Evolutionary conservation across 2,329 filamentous ascomycete genomes (phyloP).

Genomic region (Hypoxylon rubiginosum): DNA sequence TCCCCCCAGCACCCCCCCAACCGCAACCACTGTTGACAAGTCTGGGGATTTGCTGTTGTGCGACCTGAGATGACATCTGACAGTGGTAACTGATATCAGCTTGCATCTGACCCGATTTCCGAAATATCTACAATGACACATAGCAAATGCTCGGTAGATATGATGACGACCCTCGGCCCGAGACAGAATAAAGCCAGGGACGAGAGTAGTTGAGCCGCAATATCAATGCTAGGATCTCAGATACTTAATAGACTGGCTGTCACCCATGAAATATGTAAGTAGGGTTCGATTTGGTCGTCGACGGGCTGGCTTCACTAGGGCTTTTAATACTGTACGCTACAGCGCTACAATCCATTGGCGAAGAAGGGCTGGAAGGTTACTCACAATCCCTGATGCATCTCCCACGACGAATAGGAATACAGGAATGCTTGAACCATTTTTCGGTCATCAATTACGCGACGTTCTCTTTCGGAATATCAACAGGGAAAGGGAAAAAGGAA

Average conservation of each 20-base stretch:
- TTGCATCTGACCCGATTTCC: constrained; percentile 26
- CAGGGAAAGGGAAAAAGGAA: no score
- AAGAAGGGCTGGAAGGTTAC: not conserved
- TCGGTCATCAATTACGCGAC: constrained; percentile 7
- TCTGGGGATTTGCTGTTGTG: constrained; percentile 33
- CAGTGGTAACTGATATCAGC: constrained; percentile 31
- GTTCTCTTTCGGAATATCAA: constrained; percentile 4
- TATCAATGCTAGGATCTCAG: constrained; percentile 4
- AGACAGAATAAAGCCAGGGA: constrained; percentile 2
- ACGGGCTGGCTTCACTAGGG: constrained; percentile 6
- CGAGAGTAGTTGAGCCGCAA: constrained; percentile 29
- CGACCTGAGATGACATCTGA: constrained; percentile 29
- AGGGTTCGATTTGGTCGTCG: not conserved
- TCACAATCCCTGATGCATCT: not conserved
- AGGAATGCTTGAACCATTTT: constrained; percentile 1
- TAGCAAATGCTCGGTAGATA: constrained; percentile 10
- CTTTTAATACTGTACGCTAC: not conserved
- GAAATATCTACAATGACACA: constrained; percentile 22
- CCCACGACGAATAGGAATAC: constrained; percentile 8
- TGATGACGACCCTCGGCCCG: constrained; percentile 22
- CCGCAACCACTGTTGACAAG: constrained; percentile 7
- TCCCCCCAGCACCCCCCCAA: constrained; percentile 19
- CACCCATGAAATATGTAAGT: not conserved
- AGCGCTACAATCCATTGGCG: not conserved
- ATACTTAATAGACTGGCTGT: not conserved